Conservation (phyloP, 306 rosid genomes). For the Lathyrus aphaca region DNA sequence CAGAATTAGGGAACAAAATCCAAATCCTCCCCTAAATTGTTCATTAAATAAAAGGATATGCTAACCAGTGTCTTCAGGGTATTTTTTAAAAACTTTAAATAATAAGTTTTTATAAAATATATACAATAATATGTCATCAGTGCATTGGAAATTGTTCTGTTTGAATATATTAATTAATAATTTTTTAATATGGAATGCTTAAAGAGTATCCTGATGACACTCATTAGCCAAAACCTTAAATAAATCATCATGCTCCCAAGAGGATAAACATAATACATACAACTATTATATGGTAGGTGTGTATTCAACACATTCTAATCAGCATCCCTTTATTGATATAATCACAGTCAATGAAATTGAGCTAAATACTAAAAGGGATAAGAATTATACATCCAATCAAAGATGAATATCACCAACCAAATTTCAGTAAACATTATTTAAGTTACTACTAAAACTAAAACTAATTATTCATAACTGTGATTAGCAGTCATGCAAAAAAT, state of each 20-base stretch:
- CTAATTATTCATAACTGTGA: background rate
- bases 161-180: too few relatives aligned
- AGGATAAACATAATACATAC: background rate
- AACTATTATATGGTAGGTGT: constrained; percentile 8
- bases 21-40: background rate
- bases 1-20: background rate
- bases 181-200: too few relatives aligned
- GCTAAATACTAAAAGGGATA: background rate
- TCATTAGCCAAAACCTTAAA: too few relatives aligned
- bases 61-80: too few relatives aligned
- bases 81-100: too few relatives aligned
- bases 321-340: constrained; percentile 7
- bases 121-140: too few relatives aligned
- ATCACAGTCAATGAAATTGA: constrained; percentile 5
- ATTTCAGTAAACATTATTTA: background rate
- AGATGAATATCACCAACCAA: background rate
- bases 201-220: too few relatives aligned
- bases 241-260: background rate
- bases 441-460: background rate
- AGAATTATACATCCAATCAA: constrained; percentile 23
- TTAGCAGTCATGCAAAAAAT: background rate
- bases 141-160: too few relatives aligned
- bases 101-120: too few relatives aligned
- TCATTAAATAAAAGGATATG: background rate
- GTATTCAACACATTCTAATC: constrained; percentile 11